A percentile compares a stretch with the other conserved stretches of the same genome.
phyloP scores from a whole-genome alignment of 2,329 filamentous ascomycete species.

The Penicillium rolfsii region DNA sequence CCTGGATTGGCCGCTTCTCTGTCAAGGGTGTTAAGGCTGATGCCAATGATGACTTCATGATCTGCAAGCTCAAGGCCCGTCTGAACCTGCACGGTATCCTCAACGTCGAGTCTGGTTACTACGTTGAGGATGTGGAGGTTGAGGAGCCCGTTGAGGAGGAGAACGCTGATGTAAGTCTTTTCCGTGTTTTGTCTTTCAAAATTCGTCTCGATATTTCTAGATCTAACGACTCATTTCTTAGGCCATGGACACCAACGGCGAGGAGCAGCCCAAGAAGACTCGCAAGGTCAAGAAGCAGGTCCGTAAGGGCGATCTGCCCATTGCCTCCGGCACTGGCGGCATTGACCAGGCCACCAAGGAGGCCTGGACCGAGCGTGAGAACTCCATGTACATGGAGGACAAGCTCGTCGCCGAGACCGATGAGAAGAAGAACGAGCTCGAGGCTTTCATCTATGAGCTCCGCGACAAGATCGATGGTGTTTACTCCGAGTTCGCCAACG shows the following conservation, averaged over 20 bases:
- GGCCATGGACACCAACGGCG: conserved; percentile 83
- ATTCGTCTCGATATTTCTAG: neutral
- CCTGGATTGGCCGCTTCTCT: conserved; percentile 96
- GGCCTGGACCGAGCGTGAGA: conserved; percentile 76
- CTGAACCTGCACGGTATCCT: conserved; percentile 95
- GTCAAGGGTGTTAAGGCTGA: conserved; percentile 97
- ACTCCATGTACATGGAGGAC: conserved; percentile 93
- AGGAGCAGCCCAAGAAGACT: conserved; percentile 75
- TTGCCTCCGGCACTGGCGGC: conserved; percentile 79
- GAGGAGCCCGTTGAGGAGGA: conserved; percentile 80
- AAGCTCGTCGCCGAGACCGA: conserved; percentile 98
- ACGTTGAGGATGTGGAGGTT: conserved; percentile 95
- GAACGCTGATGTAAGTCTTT: conserved; percentile 58
- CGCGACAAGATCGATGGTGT: conserved; percentile 93
- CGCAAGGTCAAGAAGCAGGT: conserved; percentile 99
- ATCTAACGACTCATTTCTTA: conserved; percentile 44
- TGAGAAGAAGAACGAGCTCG: conserved; percentile 99
- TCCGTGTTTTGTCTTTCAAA: neutral
- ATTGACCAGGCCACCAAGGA: conserved; percentile 72
- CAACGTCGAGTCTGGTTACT: conserved; percentile 96
- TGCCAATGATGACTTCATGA: conserved; percentile 96
- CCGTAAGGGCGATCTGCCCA: conserved; percentile 91
- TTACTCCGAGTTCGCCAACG: conserved; percentile 83
- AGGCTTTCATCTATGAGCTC: conserved; percentile 95
- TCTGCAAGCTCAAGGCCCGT: conserved; percentile 98